Conservation (phyloP, 768 basidiomycete species). For the Lactarius sanguifluus region DNA sequence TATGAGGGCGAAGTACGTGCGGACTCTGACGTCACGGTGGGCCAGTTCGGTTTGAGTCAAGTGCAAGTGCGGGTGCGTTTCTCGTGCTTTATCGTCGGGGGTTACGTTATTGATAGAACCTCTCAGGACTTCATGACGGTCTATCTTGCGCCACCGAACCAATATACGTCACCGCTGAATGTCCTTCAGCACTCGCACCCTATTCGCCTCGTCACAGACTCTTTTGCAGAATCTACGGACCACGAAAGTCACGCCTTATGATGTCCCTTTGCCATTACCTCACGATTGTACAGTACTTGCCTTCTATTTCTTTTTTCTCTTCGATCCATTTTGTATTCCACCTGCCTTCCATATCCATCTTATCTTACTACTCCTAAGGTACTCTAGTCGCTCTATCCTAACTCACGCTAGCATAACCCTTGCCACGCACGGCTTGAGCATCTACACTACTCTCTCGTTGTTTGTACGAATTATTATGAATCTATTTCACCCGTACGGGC, state of each 20-base stretch:
- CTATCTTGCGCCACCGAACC: conserved; percentile 42
- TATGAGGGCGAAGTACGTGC: conserved; percentile 58
- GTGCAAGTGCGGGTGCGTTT: conserved; percentile 51
- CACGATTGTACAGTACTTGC: neutral
- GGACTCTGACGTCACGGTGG: conserved; percentile 40
- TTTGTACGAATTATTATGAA: neutral
- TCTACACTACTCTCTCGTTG: neutral
- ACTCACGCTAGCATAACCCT: neutral
- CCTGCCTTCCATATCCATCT: neutral
- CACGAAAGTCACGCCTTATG: neutral
- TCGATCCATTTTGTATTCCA: too few species aligned
- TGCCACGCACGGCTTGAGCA: neutral
- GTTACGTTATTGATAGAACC: neutral
- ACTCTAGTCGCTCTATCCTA: neutral
- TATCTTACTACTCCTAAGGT: neutral
- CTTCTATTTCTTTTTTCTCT: too few species aligned
- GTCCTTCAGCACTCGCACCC: conserved; percentile 48
- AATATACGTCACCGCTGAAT: conserved; percentile 39
- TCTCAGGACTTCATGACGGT: conserved; percentile 58
- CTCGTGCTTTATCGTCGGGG: neutral
- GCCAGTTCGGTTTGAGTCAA: conserved; percentile 48
- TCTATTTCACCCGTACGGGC: neutral
- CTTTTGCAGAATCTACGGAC: conserved; percentile 32
- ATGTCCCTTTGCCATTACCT: neutral
- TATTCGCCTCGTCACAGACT: conserved; percentile 59